Conservation (phyloP, 2,329 filamentous ascomycete species). For the Colletotrichum destructivum region DNA sequence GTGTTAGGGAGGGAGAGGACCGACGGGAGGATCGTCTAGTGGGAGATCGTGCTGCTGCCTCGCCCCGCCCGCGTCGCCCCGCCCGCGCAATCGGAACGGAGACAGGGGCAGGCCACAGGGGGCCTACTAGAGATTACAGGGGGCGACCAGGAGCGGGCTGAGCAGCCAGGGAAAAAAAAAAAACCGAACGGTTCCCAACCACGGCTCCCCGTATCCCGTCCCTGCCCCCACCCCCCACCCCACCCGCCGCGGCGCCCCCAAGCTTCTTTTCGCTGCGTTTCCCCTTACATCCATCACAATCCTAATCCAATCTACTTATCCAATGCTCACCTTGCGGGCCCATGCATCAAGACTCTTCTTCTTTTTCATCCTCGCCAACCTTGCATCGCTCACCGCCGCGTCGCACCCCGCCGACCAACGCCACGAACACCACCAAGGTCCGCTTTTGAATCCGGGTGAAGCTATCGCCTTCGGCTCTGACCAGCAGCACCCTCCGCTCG, state of each 20-base stretch:
- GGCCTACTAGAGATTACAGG: too few species aligned
- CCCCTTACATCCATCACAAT: background rate
- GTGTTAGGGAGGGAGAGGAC: background rate
- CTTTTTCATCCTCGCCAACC: conserved; percentile 5
- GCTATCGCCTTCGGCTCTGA: background rate
- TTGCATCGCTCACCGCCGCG: background rate
- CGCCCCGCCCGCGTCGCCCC: background rate
- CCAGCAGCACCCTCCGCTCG: background rate
- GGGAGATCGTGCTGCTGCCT: background rate
- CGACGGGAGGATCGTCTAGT: conserved; percentile 2
- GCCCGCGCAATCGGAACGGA: conserved; percentile 26
- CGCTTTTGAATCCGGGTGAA: background rate
- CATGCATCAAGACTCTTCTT: conserved; percentile 5
- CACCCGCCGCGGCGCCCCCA: background rate
- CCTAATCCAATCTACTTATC: background rate
- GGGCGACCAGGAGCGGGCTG: too few species aligned
- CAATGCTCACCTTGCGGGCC: conserved; percentile 16
- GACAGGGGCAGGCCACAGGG: background rate
- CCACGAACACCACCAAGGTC: background rate
- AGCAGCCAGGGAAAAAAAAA: background rate
- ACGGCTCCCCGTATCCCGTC: background rate
- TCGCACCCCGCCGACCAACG: background rate
- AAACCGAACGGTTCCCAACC: background rate
- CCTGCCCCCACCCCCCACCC: background rate
- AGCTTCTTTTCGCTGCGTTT: conserved; percentile 2